phyloP scores from a whole-genome alignment of 1,284 basidiomycete genomes.

The Fomitopsis schrenkii region DNA sequence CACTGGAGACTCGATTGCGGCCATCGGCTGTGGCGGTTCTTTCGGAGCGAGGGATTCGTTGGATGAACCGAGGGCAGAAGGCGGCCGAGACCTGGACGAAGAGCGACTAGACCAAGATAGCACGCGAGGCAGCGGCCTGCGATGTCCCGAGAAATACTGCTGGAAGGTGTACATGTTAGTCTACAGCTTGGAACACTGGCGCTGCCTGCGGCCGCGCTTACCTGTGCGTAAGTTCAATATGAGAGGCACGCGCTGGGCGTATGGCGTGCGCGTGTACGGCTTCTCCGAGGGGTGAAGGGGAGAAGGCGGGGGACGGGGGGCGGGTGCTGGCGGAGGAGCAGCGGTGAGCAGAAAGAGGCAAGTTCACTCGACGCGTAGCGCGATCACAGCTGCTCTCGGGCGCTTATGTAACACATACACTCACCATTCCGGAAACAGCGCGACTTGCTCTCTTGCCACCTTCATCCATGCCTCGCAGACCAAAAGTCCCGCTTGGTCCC shows the following conservation, averaged over 20 bases:
- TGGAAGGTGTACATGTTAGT: conserved; percentile 12
- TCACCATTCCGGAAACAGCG: not conserved
- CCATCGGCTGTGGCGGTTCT: conserved; percentile 16
- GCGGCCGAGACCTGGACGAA: conserved; percentile 11
- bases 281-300: not conserved
- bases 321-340: conserved; percentile 1
- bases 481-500: conserved; percentile 44
- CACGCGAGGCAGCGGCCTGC: conserved; percentile 16
- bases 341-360: not conserved
- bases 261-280: conserved; percentile 2
- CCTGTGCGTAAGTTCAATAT: not conserved
- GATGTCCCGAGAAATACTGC: conserved; percentile 17
- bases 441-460: not conserved
- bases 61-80: conserved; percentile 1
- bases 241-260: conserved; percentile 10
- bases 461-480: conserved; percentile 35
- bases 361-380: not conserved
- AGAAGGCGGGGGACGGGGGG: not conserved
- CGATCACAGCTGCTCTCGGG: not conserved
- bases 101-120: conserved; percentile 18
- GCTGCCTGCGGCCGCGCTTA: not conserved
- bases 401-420: not conserved
- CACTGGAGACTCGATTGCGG: conserved; percentile 22
- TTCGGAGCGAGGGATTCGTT: conserved; percentile 6
- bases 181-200: not conserved